These are phyloP conservation scores for Talaromyces adpressus DNA, from an alignment of 495 filamentous ascomycete genomes.

Conservation along the genomic window DNA sequence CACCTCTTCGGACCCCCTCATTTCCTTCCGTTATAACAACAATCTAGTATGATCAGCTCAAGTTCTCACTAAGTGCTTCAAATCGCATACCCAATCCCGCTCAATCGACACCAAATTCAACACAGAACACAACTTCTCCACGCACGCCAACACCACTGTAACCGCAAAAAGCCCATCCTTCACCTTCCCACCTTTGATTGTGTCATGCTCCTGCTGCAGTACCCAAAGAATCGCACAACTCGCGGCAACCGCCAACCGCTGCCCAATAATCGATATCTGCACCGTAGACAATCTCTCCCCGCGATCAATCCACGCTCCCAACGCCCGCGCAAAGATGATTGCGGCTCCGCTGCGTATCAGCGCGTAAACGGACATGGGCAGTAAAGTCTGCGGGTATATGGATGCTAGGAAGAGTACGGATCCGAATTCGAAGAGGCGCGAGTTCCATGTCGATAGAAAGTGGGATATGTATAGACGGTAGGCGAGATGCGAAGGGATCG, in stretches of 20 bases:
- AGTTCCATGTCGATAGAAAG: constrained; percentile 60
- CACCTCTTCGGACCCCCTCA: constrained; percentile 28
- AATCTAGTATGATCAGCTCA: constrained; percentile 16
- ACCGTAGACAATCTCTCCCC: constrained; percentile 37
- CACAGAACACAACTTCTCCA: constrained; percentile 42
- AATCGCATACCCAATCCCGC: constrained; percentile 45
- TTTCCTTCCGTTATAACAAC: constrained; percentile 36
- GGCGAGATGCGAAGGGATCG: background rate
- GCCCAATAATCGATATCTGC: constrained; percentile 24
- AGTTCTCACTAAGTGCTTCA: too few relatives aligned
- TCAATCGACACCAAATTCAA: constrained; percentile 52
- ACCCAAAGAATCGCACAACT: constrained; percentile 14
- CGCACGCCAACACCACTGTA: constrained; percentile 37
- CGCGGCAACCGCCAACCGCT: constrained; percentile 14
- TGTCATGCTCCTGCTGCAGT: constrained; percentile 5
- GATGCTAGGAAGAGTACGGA: constrained; percentile 48
- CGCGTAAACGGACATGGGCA: constrained; percentile 19
- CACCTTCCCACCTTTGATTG: background rate
- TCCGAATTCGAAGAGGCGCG: constrained; percentile 52
- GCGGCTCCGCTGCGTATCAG: constrained; percentile 12
- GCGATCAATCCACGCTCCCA: constrained; percentile 34
- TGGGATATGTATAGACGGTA: constrained; percentile 42
- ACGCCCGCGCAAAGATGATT: constrained; percentile 18
- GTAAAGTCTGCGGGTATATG: constrained; percentile 41
- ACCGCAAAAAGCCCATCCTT: constrained; percentile 28